phyloP scores from a whole-genome alignment of 2,329 filamentous ascomycete genomes.

The Rosellinia necatrix region DNA sequence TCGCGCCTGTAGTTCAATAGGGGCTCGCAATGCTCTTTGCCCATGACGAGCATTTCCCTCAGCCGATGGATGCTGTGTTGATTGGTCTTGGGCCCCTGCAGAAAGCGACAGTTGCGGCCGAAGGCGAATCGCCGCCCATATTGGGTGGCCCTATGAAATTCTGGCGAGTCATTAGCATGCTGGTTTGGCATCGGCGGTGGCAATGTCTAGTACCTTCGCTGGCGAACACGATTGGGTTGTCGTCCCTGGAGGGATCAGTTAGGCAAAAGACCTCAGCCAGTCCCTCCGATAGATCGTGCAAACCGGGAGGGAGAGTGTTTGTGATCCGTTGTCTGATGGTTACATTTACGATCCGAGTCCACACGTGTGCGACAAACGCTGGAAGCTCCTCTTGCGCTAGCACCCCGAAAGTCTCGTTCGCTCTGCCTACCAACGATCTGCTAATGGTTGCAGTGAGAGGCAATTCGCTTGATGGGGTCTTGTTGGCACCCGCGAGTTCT shows the following conservation, averaged over 20 bases:
- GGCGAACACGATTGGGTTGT: conserved; percentile 78
- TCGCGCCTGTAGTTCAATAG: conserved; percentile 80
- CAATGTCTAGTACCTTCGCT: conserved; percentile 62
- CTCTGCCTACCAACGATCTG: conserved; percentile 63
- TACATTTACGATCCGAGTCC: conserved; percentile 70
- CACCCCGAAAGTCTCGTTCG: conserved; percentile 65
- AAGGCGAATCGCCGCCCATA: conserved; percentile 75
- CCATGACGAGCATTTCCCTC: conserved; percentile 61
- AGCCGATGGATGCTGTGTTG: conserved; percentile 65
- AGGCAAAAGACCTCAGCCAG: conserved; percentile 78
- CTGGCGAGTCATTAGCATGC: conserved; percentile 44
- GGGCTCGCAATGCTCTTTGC: conserved; percentile 74
- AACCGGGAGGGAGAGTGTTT: conserved; percentile 65
- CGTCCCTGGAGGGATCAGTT: conserved; percentile 72
- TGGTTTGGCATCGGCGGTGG: neutral
- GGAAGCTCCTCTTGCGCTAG: conserved; percentile 71
- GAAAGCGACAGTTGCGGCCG: conserved; percentile 77
- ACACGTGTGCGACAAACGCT: conserved; percentile 71
- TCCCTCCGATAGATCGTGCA: conserved; percentile 73
- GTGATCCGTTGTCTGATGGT: conserved; percentile 71
- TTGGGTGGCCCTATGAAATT: conserved; percentile 75
- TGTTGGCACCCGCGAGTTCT: conserved; percentile 60
- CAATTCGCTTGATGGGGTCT: conserved; percentile 58
- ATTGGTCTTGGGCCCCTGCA: conserved; percentile 76
- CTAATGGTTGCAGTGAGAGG: conserved; percentile 60